Conservation (phyloP, 2,329 filamentous ascomycete species). For the Paraphaeosphaeria minitans region DNA sequence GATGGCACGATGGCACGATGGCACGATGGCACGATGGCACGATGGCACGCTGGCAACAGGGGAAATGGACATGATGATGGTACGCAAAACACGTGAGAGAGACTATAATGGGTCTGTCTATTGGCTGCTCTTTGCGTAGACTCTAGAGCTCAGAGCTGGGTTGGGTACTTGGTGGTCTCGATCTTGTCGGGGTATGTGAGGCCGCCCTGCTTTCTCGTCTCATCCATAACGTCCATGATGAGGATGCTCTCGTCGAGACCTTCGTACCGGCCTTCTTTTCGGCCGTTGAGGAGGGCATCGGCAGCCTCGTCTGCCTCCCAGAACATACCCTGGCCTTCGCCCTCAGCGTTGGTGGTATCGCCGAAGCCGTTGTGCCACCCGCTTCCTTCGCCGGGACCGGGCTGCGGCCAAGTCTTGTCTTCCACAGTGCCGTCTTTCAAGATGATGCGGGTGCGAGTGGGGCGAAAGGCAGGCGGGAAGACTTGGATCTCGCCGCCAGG, state of each 20-base stretch:
- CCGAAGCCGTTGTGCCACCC: conserved; percentile 57
- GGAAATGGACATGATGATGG: not conserved
- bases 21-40: too few species aligned
- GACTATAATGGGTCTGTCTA: not conserved
- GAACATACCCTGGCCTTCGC: conserved; percentile 80
- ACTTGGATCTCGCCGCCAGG: conserved; percentile 83
- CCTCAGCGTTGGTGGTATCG: conserved; percentile 53
- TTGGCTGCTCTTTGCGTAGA: not conserved
- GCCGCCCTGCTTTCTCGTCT: conserved; percentile 66
- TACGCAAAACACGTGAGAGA: not conserved
- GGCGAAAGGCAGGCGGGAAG: conserved; percentile 71
- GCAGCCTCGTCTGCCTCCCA: conserved; percentile 85
- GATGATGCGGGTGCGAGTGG: conserved; percentile 68
- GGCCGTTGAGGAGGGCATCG: conserved; percentile 74
- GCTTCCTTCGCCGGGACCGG: conserved; percentile 54
- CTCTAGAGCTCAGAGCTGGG: conserved; percentile 29
- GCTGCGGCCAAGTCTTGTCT: conserved; percentile 53
- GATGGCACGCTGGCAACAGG: too few species aligned
- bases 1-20: too few species aligned
- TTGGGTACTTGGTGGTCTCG: conserved; percentile 55
- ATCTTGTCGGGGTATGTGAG: conserved; percentile 69
- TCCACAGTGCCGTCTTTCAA: conserved; percentile 55
- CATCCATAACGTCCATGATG: conserved; percentile 84
- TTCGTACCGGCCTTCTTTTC: conserved; percentile 68
- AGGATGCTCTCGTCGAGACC: conserved; percentile 77